Conservation (phyloP, 495 filamentous ascomycete species). For the Extremus antarcticus region DNA sequence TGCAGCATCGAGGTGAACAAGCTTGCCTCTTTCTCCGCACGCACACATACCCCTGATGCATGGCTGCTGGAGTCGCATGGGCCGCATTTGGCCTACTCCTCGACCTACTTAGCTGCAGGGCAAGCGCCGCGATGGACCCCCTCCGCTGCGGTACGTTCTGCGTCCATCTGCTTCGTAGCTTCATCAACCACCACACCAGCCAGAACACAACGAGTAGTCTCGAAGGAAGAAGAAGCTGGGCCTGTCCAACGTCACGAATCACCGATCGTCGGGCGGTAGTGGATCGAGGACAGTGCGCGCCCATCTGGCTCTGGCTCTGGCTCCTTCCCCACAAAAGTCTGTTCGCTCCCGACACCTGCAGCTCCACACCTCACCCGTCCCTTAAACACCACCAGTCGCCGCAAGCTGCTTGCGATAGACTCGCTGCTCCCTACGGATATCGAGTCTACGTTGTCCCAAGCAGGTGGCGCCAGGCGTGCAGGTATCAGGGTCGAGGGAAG, state of each 20-base stretch:
- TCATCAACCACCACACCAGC: no score
- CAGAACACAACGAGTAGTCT: no score
- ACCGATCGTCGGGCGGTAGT: neutral
- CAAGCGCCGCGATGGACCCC: no score
- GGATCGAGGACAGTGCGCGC: neutral
- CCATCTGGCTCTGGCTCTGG: no score
- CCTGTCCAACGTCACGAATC: neutral
- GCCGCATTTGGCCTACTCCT: neutral
- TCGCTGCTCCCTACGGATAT: neutral
- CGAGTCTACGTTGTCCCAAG: neutral
- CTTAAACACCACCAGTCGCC: neutral
- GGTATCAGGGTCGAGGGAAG: neutral
- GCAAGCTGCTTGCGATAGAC: neutral
- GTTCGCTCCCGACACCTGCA: neutral
- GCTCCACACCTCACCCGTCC: neutral
- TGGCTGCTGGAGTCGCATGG: neutral
- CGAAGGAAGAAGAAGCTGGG: neutral
- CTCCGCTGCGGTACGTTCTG: no score
- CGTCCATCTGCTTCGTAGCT: no score
- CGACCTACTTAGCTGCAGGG: neutral
- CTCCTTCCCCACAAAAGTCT: constrained; percentile 2
- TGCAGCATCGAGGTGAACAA: neutral
- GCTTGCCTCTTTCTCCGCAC: neutral
- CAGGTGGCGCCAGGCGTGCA: neutral
- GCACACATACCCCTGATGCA: neutral